These are phyloP conservation scores for Sporothrix inflata DNA, from an alignment of 2,329 filamentous ascomycete species.

Conservation along the genomic window DNA sequence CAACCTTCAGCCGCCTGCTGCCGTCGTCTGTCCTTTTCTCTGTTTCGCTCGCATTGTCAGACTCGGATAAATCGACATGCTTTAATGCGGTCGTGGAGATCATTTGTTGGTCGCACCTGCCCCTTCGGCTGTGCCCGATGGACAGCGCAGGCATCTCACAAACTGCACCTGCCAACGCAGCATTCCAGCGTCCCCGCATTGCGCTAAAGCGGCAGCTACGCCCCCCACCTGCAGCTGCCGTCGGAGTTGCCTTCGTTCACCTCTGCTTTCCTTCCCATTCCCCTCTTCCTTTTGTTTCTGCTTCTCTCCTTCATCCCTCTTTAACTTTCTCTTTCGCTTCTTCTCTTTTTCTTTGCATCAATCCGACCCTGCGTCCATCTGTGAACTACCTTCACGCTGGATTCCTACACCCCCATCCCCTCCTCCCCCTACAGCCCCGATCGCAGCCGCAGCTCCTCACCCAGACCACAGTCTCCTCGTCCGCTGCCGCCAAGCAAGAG, in stretches of 20 bases:
- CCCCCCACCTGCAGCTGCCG: slow-evolving; percentile 23
- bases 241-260: not conserved
- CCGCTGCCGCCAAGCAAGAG: slow-evolving; percentile 42
- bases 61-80: not conserved
- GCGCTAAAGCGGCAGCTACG: slow-evolving; percentile 25
- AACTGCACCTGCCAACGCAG: slow-evolving; percentile 2
- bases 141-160: not conserved
- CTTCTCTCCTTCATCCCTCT: slow-evolving; percentile 3
- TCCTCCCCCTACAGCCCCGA: slow-evolving; percentile 39
- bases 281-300: not conserved
- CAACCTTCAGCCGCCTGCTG: not conserved
- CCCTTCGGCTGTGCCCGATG: not conserved
- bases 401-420: slow-evolving; percentile 34
- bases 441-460: slow-evolving; percentile 9
- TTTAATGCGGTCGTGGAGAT: not conserved
- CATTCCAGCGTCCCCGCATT: slow-evolving; percentile 23
- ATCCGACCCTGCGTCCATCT: not conserved
- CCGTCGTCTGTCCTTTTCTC: not conserved
- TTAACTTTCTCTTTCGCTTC: not conserved
- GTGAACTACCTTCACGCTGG: slow-evolving; percentile 24
- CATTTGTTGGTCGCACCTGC: not conserved
- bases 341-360: not conserved
- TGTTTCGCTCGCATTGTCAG: not conserved
- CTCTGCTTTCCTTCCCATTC: not conserved
- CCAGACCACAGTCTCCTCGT: slow-evolving; percentile 40